These are phyloP conservation scores for Emmonsiellopsis sp. DNA, from an alignment of 2,329 filamentous ascomycete species.

Conservation along the genomic window DNA sequence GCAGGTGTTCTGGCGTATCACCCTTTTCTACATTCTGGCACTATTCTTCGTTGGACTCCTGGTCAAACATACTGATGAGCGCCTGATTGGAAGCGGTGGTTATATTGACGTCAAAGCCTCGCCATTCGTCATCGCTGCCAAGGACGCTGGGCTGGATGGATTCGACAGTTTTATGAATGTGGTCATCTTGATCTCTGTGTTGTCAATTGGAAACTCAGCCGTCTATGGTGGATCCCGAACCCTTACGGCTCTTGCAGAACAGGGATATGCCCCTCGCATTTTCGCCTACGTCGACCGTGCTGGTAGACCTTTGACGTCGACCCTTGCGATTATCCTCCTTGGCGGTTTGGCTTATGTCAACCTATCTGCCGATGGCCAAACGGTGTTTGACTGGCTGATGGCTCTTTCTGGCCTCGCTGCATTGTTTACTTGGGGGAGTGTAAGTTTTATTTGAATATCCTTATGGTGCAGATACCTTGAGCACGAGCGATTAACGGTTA, in stretches of 20 bases:
- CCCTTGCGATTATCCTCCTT: constrained; percentile 30
- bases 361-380: constrained; percentile 34
- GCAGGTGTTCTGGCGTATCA: constrained; percentile 44
- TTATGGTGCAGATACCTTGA: neutral
- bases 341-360: constrained; percentile 35
- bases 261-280: constrained; percentile 35
- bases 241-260: constrained; percentile 43
- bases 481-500: neutral
- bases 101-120: constrained; percentile 40
- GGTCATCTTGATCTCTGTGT: constrained; percentile 53
- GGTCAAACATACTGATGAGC: constrained; percentile 29
- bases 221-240: constrained; percentile 50
- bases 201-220: constrained; percentile 50
- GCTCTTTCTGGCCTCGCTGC: constrained; percentile 54
- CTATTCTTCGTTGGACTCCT: constrained; percentile 39
- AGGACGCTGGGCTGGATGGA: constrained; percentile 49
- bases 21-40: constrained; percentile 40
- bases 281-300: constrained; percentile 37
- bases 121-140: constrained; percentile 58
- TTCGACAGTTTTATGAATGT: constrained; percentile 59
- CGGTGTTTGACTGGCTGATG: constrained; percentile 55
- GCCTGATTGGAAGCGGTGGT: constrained; percentile 30
- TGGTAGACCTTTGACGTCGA: constrained; percentile 35
- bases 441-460: constrained; percentile 3
- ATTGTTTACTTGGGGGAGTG: constrained; percentile 55